Percentiles rank a stretch among this genome's conserved stretches.
Evolutionary conservation across 1,284 basidiomycete species (phyloP).

Genomic region (Puccinia horiana): DNA sequence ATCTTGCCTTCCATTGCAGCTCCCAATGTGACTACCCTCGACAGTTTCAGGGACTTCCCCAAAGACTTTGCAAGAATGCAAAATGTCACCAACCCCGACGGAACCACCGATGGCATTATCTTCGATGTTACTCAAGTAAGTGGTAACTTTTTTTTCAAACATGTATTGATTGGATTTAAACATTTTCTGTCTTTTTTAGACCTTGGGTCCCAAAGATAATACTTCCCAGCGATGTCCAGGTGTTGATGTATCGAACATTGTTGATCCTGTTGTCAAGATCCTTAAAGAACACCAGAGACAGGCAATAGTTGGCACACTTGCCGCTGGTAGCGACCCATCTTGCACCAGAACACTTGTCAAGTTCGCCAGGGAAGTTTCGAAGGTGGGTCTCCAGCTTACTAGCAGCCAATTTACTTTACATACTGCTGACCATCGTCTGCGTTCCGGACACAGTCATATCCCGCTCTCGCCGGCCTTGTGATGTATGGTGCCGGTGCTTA

Average conservation of each 20-base stretch:
- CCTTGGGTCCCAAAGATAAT: slow-evolving; percentile 1
- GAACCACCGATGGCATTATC: slow-evolving; percentile 12
- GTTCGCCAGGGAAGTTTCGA: slow-evolving; percentile 4
- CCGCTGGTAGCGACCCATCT: not conserved
- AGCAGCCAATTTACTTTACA: not conserved
- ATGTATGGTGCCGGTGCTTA: slow-evolving; percentile 12
- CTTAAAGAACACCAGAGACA: slow-evolving; percentile 15
- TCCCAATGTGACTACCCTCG: not conserved
- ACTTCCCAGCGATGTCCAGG: not conserved
- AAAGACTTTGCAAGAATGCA: slow-evolving; percentile 14
- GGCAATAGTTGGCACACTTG: slow-evolving; percentile 13
- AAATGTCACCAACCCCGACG: slow-evolving; percentile 29
- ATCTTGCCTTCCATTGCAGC: not conserved
- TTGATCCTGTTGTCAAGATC: not conserved
- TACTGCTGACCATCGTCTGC: not conserved
- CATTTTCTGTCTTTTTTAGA: not conserved
- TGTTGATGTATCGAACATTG: not conserved
- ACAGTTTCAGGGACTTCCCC: slow-evolving; percentile 19
- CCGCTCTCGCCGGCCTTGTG: slow-evolving; percentile 9
- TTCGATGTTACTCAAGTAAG: slow-evolving; percentile 29
- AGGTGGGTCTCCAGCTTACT: not conserved
- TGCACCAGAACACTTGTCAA: slow-evolving; percentile 14
- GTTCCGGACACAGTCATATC: slow-evolving; percentile 6
- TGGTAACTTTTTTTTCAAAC: not conserved
- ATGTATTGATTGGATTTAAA: not conserved